Evolutionary conservation across 306 rosid genomes (phyloP), one percentile per base, ranked within the genome.

Genomic region (Fagus crenata): DNA sequence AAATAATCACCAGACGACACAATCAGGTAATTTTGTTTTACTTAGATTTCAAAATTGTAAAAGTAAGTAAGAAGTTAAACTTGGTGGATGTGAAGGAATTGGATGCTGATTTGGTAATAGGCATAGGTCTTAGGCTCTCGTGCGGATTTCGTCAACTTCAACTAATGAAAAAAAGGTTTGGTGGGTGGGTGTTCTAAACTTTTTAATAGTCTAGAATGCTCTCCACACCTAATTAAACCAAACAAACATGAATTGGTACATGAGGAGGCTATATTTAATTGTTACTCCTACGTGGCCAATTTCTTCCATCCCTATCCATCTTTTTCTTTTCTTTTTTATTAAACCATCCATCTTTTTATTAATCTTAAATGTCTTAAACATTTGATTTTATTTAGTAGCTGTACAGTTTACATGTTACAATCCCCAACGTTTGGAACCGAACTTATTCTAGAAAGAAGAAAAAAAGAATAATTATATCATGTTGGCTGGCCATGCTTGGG

Each of bases 121-220:
- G 28, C 28, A 53, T 31, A 31, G 2, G 35, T 11, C 35, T 75
- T n/a, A 46, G 72, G 60, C 58, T 22, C 32, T 6, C 7, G 31
- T 43, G 59, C 17, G 49, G 18, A 65, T 56, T 46, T 74, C 31
- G 76, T 81, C 41, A 70, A 32, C 36, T 80, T 70, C 67, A 75
- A 49, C 35, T 3, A 18, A 33, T 67, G 60, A 64, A 65, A 70
- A 40, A 22, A 22, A 40, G 32, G 76, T 64, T 67, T 3, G 70
- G 53, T 59, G 67, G 40, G 59, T 68, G 58, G 9, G 33, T 65
- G 49, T 36, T 39, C 40, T 35, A 17, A 32, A 1, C 33, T 54
- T 69, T 72, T 14, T 53, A 36, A 4, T 46, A 51, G 7, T 78
- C 63, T 41, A 17, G 49, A 40, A 58, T 3, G 18, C 43, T 31